A percentile compares a stretch with the other conserved stretches of the same genome.
These are phyloP conservation scores for Heracleum sosnowskyi DNA, from an alignment of 129 eudicot species.

Conservation along the genomic window DNA sequence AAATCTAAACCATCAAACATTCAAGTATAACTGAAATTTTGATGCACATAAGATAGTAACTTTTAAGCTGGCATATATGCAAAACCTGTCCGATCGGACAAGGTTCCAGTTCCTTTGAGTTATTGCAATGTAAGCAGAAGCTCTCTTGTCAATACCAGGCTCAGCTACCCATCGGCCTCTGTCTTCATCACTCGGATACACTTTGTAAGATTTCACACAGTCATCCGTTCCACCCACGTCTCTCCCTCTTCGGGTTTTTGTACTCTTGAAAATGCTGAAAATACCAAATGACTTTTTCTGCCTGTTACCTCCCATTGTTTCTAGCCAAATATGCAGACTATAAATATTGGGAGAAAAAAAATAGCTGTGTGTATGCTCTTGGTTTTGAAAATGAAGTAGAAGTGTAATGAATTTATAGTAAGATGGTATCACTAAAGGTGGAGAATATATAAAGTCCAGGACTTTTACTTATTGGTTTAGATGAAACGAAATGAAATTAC, in stretches of 20 bases:
- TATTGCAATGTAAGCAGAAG: no score
- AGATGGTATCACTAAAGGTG: neutral
- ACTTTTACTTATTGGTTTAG: neutral
- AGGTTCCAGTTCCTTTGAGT: no score
- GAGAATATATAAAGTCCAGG: neutral
- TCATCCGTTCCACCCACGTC: constrained; percentile 10
- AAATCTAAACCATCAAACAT: no score
- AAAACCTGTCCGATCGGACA: no score
- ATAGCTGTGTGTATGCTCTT: neutral
- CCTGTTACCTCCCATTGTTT: constrained; percentile 31
- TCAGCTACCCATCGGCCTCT: no score
- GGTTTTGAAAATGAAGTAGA: neutral
- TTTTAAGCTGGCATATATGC: no score
- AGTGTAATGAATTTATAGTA: constrained; percentile 20
- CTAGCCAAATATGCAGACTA: neutral
- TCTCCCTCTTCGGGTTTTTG: constrained; percentile 10
- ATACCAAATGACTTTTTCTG: constrained; percentile 26
- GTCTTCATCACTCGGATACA: constrained; percentile 46
- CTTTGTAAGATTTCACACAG: constrained; percentile 30
- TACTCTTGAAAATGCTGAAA: constrained; percentile 22
- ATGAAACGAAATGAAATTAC: constrained; percentile 2
- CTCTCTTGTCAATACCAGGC: no score
- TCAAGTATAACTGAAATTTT: no score
- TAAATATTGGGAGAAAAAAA: neutral
- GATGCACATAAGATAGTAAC: no score